phyloP scores from a whole-genome alignment of 192 early-diverging fungal genomes.

The Hyaloraphidium curvatum region DNA sequence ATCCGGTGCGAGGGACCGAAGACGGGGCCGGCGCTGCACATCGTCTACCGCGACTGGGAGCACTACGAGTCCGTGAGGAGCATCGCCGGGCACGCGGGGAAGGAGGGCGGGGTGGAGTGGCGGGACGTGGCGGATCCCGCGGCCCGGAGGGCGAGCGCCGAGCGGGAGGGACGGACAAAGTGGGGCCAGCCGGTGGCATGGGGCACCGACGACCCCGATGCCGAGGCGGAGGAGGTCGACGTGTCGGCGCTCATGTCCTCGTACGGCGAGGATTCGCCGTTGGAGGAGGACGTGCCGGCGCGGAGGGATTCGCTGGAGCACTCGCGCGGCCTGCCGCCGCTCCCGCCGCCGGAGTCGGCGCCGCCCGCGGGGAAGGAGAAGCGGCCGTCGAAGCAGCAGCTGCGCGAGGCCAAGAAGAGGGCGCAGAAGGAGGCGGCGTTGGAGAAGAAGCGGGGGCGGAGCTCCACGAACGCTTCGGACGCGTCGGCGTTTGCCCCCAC shows the following conservation, averaged over 20 bases:
- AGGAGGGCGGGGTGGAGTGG: too few relatives aligned
- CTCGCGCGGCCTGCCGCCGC: not conserved
- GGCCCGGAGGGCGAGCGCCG: slow-evolving; percentile 2
- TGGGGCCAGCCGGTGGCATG: slow-evolving; percentile 1
- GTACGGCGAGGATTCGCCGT: not conserved
- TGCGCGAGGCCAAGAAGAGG: slow-evolving; percentile 6
- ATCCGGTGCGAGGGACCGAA: slow-evolving; percentile 3
- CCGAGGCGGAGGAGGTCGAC: slow-evolving; percentile 6
- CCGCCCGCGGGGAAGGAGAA: not conserved
- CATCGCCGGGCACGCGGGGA: not conserved
- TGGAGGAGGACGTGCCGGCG: too few relatives aligned
- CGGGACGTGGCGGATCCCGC: not conserved
- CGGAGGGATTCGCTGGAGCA: not conserved
- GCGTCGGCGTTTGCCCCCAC: not conserved
- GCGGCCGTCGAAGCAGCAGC: not conserved
- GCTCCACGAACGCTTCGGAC: not conserved
- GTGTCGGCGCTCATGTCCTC: not conserved
- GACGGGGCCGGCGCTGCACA: slow-evolving; percentile 6
- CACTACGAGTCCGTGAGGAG: slow-evolving; percentile 11
- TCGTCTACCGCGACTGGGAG: slow-evolving; percentile 16
- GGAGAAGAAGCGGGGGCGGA: slow-evolving; percentile 13
- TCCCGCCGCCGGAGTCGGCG: not conserved
- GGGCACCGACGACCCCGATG: not conserved
- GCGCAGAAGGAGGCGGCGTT: slow-evolving; percentile 8
- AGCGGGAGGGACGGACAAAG: not conserved